Evolutionary conservation across 805 yeast species (phyloP).

Genomic region (Myxozyma melibiosi): DNA sequence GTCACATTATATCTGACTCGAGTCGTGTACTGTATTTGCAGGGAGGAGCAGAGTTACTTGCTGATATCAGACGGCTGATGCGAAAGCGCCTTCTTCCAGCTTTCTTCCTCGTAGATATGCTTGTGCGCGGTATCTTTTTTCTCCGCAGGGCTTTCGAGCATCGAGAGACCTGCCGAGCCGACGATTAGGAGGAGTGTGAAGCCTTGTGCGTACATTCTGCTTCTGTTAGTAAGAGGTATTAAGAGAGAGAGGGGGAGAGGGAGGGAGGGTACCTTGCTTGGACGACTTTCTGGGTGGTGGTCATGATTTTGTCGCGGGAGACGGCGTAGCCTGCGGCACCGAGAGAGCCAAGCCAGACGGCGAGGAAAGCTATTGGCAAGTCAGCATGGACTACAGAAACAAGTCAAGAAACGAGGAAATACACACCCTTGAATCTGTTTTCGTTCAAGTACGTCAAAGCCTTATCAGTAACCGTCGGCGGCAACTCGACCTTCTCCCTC

Average conservation of each 20-base stretch:
- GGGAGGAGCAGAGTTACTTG: no score
- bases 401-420: conserved; percentile 44
- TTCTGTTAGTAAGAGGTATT: background rate
- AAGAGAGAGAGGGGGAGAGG: background rate
- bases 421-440: conserved; percentile 32
- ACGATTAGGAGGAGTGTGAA: conserved; percentile 71
- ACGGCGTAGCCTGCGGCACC: conserved; percentile 77
- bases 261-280: conserved; percentile 57
- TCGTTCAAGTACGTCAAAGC: conserved; percentile 16
- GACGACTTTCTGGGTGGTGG: conserved; percentile 76
- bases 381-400: background rate
- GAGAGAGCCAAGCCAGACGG: conserved; percentile 78
- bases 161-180: conserved; percentile 54
- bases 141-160: conserved; percentile 40
- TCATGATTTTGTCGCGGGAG: conserved; percentile 72
- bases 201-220: conserved; percentile 86
- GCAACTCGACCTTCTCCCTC: conserved; percentile 14
- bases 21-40: no score
- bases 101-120: background rate
- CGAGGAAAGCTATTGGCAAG: conserved; percentile 52
- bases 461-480: conserved; percentile 27
- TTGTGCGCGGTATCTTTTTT: background rate
- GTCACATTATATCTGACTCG: no score
- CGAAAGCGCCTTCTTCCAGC: conserved; percentile 2
- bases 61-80: no score